These are phyloP conservation scores for Phytopythium ostracodes DNA, from an alignment of 352 stramenopile species.

Conservation along the genomic window DNA sequence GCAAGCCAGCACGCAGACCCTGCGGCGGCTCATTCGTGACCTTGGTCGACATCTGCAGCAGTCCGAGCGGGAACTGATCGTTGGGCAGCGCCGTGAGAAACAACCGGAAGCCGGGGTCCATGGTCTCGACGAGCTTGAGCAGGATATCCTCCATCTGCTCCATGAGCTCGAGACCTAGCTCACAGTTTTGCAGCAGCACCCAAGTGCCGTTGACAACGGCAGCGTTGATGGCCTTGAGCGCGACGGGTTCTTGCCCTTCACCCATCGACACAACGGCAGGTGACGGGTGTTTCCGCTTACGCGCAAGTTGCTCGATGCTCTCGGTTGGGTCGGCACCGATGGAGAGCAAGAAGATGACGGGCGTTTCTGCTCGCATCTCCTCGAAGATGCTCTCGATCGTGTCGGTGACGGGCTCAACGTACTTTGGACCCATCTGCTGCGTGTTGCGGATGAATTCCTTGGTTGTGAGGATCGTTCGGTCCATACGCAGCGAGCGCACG, in stretches of 20 bases:
- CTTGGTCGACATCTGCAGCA: slow-evolving; percentile 99
- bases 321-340: slow-evolving; percentile 97
- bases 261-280: slow-evolving; percentile 97
- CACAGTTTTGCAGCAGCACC: slow-evolving; percentile 98
- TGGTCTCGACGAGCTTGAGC: slow-evolving; percentile 93
- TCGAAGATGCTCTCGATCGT: slow-evolving; percentile 98
- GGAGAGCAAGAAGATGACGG: slow-evolving; percentile 98
- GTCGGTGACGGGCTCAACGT: slow-evolving; percentile 98
- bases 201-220: slow-evolving; percentile 96
- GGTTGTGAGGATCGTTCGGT: slow-evolving; percentile 96
- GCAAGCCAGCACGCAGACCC: slow-evolving; percentile 92
- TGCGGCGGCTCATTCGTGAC: slow-evolving; percentile 98
- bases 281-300: slow-evolving; percentile 96
- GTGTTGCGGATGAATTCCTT: slow-evolving; percentile 98
- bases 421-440: slow-evolving; percentile 94
- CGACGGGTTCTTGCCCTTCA: slow-evolving; percentile 97
- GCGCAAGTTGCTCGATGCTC: slow-evolving; percentile 94
- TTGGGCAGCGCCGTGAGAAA: slow-evolving; percentile 98
- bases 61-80: slow-evolving; percentile 94
- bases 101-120: slow-evolving; percentile 95
- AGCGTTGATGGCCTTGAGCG: slow-evolving; percentile 95
- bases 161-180: slow-evolving; percentile 97
- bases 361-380: slow-evolving; percentile 94
- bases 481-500: slow-evolving; percentile 95
- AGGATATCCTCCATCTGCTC: slow-evolving; percentile 98